Conservation (phyloP, 2,329 filamentous ascomycete species). For the Ophiobolus disseminans region DNA sequence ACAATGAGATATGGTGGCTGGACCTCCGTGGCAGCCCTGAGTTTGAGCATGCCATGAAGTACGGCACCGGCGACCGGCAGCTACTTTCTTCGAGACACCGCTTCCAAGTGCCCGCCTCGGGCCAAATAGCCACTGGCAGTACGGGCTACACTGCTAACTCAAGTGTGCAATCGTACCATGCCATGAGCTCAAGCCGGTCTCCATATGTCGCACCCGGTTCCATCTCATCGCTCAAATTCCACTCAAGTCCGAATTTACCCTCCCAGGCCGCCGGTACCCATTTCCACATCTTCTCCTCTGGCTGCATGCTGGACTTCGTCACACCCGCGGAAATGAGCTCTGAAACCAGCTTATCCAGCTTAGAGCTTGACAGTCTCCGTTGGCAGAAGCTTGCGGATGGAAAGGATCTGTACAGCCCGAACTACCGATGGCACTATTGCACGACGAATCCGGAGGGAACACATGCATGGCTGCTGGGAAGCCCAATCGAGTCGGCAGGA, state of each 20-base stretch:
- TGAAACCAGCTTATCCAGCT: conserved; percentile 87
- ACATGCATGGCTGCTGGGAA: conserved; percentile 96
- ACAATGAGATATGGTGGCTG: conserved; percentile 95
- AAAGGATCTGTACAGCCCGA: conserved; percentile 86
- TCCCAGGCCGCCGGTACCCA: conserved; percentile 90
- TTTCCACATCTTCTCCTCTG: conserved; percentile 94
- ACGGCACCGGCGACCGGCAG: conserved; percentile 58
- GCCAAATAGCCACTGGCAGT: conserved; percentile 47
- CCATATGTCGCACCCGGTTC: conserved; percentile 73
- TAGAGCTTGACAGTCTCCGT: conserved; percentile 84
- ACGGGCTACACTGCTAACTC: conserved; percentile 76
- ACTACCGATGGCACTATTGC: conserved; percentile 98
- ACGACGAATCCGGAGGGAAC: conserved; percentile 94
- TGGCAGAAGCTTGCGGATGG: conserved; percentile 97
- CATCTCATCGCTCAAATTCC: conserved; percentile 88
- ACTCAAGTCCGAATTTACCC: conserved; percentile 84
- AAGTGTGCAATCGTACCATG: conserved; percentile 64
- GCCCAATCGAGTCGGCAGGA: conserved; percentile 73
- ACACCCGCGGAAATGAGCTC: conserved; percentile 89
- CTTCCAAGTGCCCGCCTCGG: conserved; percentile 36
- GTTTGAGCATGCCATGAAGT: conserved; percentile 74
- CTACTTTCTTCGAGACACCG: conserved; percentile 41
- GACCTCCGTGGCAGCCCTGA: conserved; percentile 91
- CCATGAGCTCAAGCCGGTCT: conserved; percentile 53
- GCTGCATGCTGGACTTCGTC: conserved; percentile 90